Base-by-base conservation (phyloP, 805 yeast genomes). In the Soucietia sequanensis region DNA sequence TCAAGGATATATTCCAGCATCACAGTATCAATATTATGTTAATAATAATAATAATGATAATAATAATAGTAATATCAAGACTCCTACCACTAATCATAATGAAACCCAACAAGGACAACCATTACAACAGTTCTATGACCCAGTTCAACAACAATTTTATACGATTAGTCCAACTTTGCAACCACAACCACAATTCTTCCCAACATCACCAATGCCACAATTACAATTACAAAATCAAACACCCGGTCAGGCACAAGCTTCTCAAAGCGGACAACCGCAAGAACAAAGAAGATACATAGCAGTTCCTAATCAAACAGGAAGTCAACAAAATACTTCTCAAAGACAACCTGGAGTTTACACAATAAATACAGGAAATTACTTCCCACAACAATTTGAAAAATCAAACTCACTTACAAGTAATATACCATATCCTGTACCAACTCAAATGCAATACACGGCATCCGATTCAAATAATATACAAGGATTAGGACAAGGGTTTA, bases 71-170 rank as follows among this genome's bases (percentile, higher is more conserved):
- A n/a, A n/a, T n/a, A n/a, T n/a, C n/a, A n/a, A n/a, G n/a, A 33
- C 43, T 28, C 9, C 52, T 42, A 15, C 45, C 28, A 30, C 50
- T 45, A 12, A 45, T 35, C 23, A 41, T 38, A 14, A 43, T 42
- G 18, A 25, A 24, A 20, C 27, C 20, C 38, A 46, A 26, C 54
- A 43, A 29, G 46, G 44, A 6, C 47, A 44, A 24, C 60, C 41
- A 39, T 68, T 55, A 38, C 72, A 64, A 41, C 70, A 62, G 39
- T 64, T 62, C 37, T 68, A 65, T 43, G 72, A 67, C 38, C 72
- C 72, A 1, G 63, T 64, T 5, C 69, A 62, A 50, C 72, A 67
- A 46, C 72, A 65, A 39, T 66, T 60, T 37, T 67, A 53, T 39
- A 67, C 67, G 9, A 50, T 67, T 27, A 58, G 65, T 18, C 70